These are phyloP conservation scores for Taphrina sp. DNA, from an alignment of 1,139 yeast genomes.

Conservation along the genomic window DNA sequence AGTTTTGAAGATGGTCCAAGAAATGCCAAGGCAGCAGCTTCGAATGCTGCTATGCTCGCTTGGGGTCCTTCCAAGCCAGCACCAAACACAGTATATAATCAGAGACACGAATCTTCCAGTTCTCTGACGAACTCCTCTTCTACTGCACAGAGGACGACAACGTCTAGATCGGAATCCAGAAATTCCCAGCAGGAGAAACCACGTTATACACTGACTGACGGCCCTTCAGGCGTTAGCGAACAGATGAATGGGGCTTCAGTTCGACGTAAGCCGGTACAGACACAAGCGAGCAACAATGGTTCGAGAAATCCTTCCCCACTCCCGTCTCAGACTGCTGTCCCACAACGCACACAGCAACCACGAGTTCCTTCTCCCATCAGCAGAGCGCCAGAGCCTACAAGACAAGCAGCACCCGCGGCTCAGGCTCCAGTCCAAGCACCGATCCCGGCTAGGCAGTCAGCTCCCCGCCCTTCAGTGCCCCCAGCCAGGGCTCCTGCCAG, in stretches of 20 bases:
- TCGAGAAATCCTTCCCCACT: slow-evolving; percentile 30
- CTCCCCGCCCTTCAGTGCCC: too few species aligned
- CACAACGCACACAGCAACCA: slow-evolving; percentile 4
- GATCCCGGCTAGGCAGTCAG: slow-evolving; percentile 6
- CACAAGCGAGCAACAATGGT: background rate
- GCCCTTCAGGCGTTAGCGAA: slow-evolving; percentile 7
- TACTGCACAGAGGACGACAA: background rate
- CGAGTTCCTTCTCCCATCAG: slow-evolving; percentile 16
- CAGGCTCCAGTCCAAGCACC: background rate
- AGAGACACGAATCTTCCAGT: slow-evolving; percentile 13
- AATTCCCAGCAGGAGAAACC: slow-evolving; percentile 19
- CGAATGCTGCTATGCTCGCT: slow-evolving; percentile 32
- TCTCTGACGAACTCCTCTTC: slow-evolving; percentile 9
- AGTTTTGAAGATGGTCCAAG: slow-evolving; percentile 18
- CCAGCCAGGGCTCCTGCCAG: slow-evolving; percentile 2
- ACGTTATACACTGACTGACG: slow-evolving; percentile 21
- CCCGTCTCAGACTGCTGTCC: slow-evolving; percentile 9
- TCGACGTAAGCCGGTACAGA: slow-evolving; percentile 4
- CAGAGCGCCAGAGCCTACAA: background rate
- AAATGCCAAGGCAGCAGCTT: slow-evolving; percentile 30
- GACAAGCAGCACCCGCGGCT: background rate
- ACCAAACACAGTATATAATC: slow-evolving; percentile 5
- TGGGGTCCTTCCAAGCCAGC: slow-evolving; percentile 24
- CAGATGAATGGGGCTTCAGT: slow-evolving; percentile 4
- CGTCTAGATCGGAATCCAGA: slow-evolving; percentile 5